phyloP scores from a whole-genome alignment of 345 rosid species.

The Cardamine occulta region DNA sequence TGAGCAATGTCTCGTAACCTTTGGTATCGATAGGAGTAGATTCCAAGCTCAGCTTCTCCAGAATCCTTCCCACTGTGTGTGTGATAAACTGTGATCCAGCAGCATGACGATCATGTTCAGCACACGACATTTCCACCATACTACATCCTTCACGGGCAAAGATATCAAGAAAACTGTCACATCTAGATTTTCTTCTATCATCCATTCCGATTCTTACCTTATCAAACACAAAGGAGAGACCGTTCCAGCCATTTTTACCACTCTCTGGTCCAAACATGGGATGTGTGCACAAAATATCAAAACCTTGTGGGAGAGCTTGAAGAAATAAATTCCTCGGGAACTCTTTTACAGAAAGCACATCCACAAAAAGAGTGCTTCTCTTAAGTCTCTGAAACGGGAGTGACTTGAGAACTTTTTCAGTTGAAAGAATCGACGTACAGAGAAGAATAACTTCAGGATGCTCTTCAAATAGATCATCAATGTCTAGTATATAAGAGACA shows the following conservation, averaged over 20 bases:
- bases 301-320: conserved; percentile 56
- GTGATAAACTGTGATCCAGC: conserved; percentile 89
- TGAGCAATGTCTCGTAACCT: conserved; percentile 77
- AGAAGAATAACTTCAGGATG: conserved; percentile 82
- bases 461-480: conserved; percentile 78
- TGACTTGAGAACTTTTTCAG: conserved; percentile 70
- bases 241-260: conserved; percentile 75
- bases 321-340: conserved; percentile 67
- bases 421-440: conserved; percentile 76
- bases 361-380: conserved; percentile 86
- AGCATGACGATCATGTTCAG: conserved; percentile 82
- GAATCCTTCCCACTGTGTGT: conserved; percentile 73
- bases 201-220: conserved; percentile 67
- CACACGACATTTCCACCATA: conserved; percentile 90
- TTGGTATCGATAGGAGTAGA: conserved; percentile 69
- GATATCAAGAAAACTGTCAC: conserved; percentile 62
- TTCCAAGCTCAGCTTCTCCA: conserved; percentile 67
- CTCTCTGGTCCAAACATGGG: conserved; percentile 95
- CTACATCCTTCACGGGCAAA: conserved; percentile 75
- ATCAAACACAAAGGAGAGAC: conserved; percentile 72
- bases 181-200: conserved; percentile 54
- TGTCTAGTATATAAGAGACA: conserved; percentile 58
- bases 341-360: conserved; percentile 88
- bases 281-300: conserved; percentile 77
- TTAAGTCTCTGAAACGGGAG: conserved; percentile 73